A percentile compares a stretch with the other conserved stretches of the same genome.
phyloP scores from a whole-genome alignment of 2,329 filamentous ascomycete genomes.

The Ophiostoma himal-ulmi region DNA sequence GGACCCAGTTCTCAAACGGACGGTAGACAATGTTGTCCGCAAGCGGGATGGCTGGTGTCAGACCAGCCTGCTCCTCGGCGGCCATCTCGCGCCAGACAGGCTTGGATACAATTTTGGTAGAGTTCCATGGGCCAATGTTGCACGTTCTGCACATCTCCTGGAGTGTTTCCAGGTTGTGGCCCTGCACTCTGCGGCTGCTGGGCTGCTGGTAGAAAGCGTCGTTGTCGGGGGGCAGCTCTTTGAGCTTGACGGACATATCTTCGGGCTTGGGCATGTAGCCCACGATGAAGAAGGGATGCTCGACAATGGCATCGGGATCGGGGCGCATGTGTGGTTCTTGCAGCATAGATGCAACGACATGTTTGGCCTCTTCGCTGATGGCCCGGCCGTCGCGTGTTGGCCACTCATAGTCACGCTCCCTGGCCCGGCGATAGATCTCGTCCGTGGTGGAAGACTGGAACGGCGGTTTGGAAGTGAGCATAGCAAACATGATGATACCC shows the following conservation, averaged over 20 bases:
- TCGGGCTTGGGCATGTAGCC: constrained; percentile 62
- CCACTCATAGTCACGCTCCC: constrained; percentile 73
- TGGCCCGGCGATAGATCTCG: constrained; percentile 70
- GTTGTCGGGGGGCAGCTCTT: constrained; percentile 52
- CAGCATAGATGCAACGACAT: constrained; percentile 69
- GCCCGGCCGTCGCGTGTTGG: constrained; percentile 62
- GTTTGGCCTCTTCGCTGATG: constrained; percentile 69
- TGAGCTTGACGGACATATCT: constrained; percentile 54
- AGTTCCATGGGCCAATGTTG: constrained; percentile 52
- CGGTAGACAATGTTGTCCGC: constrained; percentile 58
- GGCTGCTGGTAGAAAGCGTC: constrained; percentile 53
- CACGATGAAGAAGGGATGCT: constrained; percentile 71
- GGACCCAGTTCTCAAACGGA: constrained; percentile 56
- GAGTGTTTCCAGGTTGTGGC: constrained; percentile 47
- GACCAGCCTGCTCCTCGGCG: constrained; percentile 59
- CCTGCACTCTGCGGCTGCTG: constrained; percentile 41
- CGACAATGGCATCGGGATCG: constrained; percentile 69
- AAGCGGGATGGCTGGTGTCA: constrained; percentile 59
- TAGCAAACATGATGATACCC: constrained; percentile 96
- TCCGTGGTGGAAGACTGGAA: constrained; percentile 90
- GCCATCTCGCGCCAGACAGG: constrained; percentile 62
- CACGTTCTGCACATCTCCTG: constrained; percentile 54
- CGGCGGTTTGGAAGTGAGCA: constrained; percentile 91
- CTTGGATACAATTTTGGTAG: constrained; percentile 44
- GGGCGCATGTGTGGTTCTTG: constrained; percentile 70